A percentile compares a stretch with the other conserved stretches of the same genome.
phyloP scores from a whole-genome alignment of 2,329 filamentous ascomycete genomes.

The Esteya vermicola region DNA sequence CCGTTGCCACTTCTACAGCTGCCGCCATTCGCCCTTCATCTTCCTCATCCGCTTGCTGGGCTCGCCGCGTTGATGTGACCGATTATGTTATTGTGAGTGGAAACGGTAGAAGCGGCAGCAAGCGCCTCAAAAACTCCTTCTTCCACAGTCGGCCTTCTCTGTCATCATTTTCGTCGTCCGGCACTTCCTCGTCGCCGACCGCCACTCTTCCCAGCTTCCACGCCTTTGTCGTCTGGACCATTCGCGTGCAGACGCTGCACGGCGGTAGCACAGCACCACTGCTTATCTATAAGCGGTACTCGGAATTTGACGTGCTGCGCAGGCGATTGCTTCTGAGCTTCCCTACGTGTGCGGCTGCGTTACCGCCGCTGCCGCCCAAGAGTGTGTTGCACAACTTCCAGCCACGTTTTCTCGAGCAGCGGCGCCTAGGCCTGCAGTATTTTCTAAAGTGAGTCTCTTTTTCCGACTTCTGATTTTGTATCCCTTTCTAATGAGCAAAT shows the following conservation, averaged over 20 bases:
- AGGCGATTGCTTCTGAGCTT: slow-evolving; percentile 63
- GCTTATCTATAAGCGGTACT: slow-evolving; percentile 63
- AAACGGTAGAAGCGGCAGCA: slow-evolving; percentile 19
- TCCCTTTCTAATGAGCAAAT: slow-evolving; percentile 1
- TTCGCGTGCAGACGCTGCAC: slow-evolving; percentile 69
- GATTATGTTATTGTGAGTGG: slow-evolving; percentile 44
- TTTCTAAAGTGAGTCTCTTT: slow-evolving; percentile 65
- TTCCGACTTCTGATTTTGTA: background rate
- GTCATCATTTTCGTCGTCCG: too few relatives aligned
- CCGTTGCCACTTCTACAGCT: background rate
- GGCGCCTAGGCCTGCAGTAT: slow-evolving; percentile 72
- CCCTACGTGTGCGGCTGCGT: slow-evolving; percentile 58
- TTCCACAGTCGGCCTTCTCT: too few relatives aligned
- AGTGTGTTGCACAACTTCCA: slow-evolving; percentile 79
- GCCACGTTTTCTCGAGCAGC: slow-evolving; percentile 70
- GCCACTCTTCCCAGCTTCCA: slow-evolving; percentile 38
- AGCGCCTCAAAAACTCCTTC: too few relatives aligned
- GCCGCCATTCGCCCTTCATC: background rate
- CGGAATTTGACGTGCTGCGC: slow-evolving; percentile 80
- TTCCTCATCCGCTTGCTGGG: slow-evolving; percentile 43
- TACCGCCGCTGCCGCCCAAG: slow-evolving; percentile 84
- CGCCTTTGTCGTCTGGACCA: slow-evolving; percentile 94
- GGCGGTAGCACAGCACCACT: slow-evolving; percentile 46
- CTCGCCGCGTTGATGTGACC: slow-evolving; percentile 44
- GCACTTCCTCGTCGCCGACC: slow-evolving; percentile 19